phyloP scores from a whole-genome alignment of 257 asterid genomes.

The Lavandula angustifolia region DNA sequence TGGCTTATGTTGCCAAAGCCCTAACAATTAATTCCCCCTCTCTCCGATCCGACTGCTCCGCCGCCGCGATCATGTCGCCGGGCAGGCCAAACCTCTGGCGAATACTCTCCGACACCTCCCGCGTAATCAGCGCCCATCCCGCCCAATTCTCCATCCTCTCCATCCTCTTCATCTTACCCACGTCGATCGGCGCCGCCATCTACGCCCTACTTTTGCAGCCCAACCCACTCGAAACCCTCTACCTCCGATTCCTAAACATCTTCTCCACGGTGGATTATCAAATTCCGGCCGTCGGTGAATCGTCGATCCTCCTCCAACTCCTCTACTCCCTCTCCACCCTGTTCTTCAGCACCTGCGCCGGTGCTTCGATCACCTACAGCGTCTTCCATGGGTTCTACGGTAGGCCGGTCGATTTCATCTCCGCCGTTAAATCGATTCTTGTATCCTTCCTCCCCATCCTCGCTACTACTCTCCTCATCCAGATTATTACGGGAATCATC shows the following conservation, averaged over 20 bases:
- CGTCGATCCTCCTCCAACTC: constrained; percentile 31
- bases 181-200: constrained; percentile 42
- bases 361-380: constrained; percentile 56
- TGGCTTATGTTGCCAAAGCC: too few relatives aligned
- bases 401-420: constrained; percentile 51
- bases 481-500: constrained; percentile 24
- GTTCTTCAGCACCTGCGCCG: constrained; percentile 43
- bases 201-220: constrained; percentile 45
- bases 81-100: constrained; percentile 54
- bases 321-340: constrained; percentile 34
- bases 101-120: constrained; percentile 59
- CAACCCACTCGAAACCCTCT: constrained; percentile 30
- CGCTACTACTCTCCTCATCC: constrained; percentile 30
- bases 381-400: constrained; percentile 67
- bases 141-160: constrained; percentile 68
- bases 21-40: not conserved
- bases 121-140: constrained; percentile 60
- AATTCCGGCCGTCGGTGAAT: not conserved
- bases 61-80: constrained; percentile 37
- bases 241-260: constrained; percentile 33
- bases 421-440: constrained; percentile 52
- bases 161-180: constrained; percentile 61
- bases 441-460: constrained; percentile 48
- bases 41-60: not conserved
- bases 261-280: constrained; percentile 24